Conservation (phyloP, 2,329 filamentous ascomycete species). For the Coleophoma crateriformis region DNA sequence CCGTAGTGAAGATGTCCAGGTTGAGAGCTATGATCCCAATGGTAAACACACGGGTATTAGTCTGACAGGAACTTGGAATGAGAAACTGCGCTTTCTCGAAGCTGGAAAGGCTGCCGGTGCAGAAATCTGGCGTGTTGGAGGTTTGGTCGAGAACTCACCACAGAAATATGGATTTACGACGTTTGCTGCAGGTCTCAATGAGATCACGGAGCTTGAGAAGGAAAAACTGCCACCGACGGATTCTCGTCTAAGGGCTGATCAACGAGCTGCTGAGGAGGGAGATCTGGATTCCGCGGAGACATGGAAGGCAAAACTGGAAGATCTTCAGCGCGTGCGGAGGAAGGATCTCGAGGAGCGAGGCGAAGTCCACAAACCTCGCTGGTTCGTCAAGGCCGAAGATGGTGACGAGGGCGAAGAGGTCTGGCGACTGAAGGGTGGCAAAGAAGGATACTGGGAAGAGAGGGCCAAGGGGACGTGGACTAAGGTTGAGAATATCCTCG, state of each 20-base stretch:
- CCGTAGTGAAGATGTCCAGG: slow-evolving; percentile 80
- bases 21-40: slow-evolving; percentile 64
- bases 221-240: slow-evolving; percentile 75
- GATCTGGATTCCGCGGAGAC: slow-evolving; percentile 78
- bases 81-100: slow-evolving; percentile 59
- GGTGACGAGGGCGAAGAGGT: slow-evolving; percentile 59
- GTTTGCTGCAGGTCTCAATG: slow-evolving; percentile 83
- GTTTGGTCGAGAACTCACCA: slow-evolving; percentile 71
- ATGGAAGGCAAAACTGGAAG: slow-evolving; percentile 78
- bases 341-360: slow-evolving; percentile 71
- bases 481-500: slow-evolving; percentile 47
- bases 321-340: slow-evolving; percentile 72
- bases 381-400: slow-evolving; percentile 69
- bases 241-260: slow-evolving; percentile 78
- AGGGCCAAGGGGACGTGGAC: slow-evolving; percentile 63
- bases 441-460: slow-evolving; percentile 92
- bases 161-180: slow-evolving; percentile 83
- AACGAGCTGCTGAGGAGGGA: slow-evolving; percentile 77
- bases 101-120: slow-evolving; percentile 55
- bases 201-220: slow-evolving; percentile 76
- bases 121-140: slow-evolving; percentile 73
- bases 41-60: slow-evolving; percentile 62
- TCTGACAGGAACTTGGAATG: slow-evolving; percentile 81
- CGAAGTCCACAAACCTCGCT: slow-evolving; percentile 68
- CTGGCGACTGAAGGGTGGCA: slow-evolving; percentile 73